Conservation (phyloP, 257 asterid genomes). For the Fraxinus anomala region DNA sequence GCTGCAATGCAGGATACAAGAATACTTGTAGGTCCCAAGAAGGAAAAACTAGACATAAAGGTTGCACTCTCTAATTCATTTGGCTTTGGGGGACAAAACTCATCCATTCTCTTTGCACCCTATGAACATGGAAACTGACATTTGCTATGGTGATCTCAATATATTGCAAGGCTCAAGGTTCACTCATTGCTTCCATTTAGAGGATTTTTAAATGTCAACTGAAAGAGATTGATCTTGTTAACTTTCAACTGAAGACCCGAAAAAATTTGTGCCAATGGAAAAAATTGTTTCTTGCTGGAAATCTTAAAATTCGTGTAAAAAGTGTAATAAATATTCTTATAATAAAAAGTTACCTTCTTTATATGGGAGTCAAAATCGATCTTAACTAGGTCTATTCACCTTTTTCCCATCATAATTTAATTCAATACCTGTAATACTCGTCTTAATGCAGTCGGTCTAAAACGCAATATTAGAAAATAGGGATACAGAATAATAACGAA, state of each 20-base stretch:
- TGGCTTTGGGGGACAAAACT: slow-evolving; percentile 48
- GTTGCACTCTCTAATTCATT: slow-evolving; percentile 42
- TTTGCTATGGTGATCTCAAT: not conserved
- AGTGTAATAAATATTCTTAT: not conserved
- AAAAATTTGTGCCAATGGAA: not conserved
- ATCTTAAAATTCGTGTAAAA: not conserved
- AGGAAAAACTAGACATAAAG: slow-evolving; percentile 18
- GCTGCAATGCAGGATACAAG: slow-evolving; percentile 33
- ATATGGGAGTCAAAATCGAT: not conserved
- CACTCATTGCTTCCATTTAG: not conserved
- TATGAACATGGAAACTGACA: slow-evolving; percentile 13
- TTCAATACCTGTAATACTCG: too few relatives aligned
- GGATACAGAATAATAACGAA: not conserved
- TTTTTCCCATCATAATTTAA: not conserved
- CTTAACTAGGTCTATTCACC: not conserved
- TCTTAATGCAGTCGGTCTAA: not conserved
- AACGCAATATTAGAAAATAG: not conserved
- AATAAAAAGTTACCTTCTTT: not conserved
- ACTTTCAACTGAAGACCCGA: not conserved
- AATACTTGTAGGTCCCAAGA: slow-evolving; percentile 36
- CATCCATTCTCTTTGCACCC: slow-evolving; percentile 43
- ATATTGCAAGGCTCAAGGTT: not conserved
- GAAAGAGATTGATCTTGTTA: not conserved
- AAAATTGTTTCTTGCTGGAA: too few relatives aligned
- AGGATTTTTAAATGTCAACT: not conserved